Evolutionary conservation across 176 grass and related monocot species (phyloP), one percentile per base, ranked within the genome.

Genomic region (Ananas comosus): DNA sequence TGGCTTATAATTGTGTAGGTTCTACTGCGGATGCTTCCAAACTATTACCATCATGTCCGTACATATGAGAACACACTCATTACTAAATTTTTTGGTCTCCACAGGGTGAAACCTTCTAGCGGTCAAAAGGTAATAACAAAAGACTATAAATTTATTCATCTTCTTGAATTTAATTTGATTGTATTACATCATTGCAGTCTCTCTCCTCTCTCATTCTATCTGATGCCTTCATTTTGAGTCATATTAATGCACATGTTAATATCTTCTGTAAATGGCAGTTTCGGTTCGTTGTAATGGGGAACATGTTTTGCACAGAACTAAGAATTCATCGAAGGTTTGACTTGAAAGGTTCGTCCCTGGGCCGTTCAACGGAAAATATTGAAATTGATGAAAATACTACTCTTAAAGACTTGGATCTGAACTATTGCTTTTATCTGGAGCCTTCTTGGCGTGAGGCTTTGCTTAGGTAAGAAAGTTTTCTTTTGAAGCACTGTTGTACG

Each of bases 81-180:
- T 81, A 99, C 94, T 51, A 99, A 99, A 53, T 99, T 99, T 81
- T 99, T 99, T 86, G 94, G 94, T 75, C 94, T 99, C 56, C 94
- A 99, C 65, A 87, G 94, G 75, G 78, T 99, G 76, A 99, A 96
- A 80, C 93, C 93, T 89, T 90, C 84, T 50, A 90, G 93, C 52
- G 90, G 89, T 76, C 94, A 93, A 78, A 99, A 99, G 94, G 94
- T 96, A 91, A 75, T 33, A 13, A 29, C 29, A 29, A 78, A 50
- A 69, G 64, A 65, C 50, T 79, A 56, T 59, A 83, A 27, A 53
- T 28, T 29, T 64, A 48, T 74, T 74, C 71, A 49, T 72, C 63
- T 70, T 70, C 6, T 67, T 23, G 12, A 67, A 73, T 14, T 48
- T 63, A 2, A 19, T 65, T 50, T 14, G 51, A 22, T 11, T 49